A percentile compares a stretch with the other conserved stretches of the same genome.
Conservation (phyloP, 108 stramenopile species). For the Nitzschia inconspicua region DNA sequence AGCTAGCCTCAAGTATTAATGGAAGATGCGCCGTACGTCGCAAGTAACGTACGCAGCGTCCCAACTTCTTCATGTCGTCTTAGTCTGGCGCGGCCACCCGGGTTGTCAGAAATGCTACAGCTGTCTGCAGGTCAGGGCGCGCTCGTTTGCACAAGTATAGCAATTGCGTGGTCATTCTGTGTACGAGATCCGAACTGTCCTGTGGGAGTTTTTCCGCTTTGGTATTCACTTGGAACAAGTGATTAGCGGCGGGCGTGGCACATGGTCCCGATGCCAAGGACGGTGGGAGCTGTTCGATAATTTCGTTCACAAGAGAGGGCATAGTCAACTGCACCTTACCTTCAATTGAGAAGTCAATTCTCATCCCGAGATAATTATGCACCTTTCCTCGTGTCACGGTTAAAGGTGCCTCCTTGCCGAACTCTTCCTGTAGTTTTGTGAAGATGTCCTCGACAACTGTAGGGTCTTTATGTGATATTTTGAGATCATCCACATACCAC, state of each 20-base stretch:
- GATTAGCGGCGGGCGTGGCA: conserved; percentile 23
- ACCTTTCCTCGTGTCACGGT: conserved; percentile 29
- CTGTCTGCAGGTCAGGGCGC: conserved; percentile 33
- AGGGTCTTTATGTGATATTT: conserved; percentile 11
- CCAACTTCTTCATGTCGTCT: conserved; percentile 48
- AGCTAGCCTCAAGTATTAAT: conserved; percentile 15
- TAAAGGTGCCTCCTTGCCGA: conserved; percentile 9
- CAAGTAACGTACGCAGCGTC: conserved; percentile 39
- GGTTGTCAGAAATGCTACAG: conserved; percentile 46
- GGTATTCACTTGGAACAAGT: conserved; percentile 36
- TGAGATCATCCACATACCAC: conserved; percentile 34
- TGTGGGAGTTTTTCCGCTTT: neutral
- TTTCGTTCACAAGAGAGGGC: conserved; percentile 8
- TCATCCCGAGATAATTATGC: conserved; percentile 47
- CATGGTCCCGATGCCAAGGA: neutral
- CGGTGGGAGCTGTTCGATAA: neutral
- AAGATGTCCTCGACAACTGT: neutral
- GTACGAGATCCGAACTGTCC: neutral
- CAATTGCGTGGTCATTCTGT: conserved; percentile 12
- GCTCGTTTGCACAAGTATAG: conserved; percentile 34
- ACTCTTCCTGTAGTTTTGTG: neutral
- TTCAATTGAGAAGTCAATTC: conserved; percentile 10
- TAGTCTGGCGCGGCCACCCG: conserved; percentile 34
- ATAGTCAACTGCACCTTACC: conserved; percentile 19
- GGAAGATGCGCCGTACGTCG: conserved; percentile 19